These are phyloP conservation scores for Lumnitzera racemosa DNA, from an alignment of 345 rosid genomes.

Conservation along the genomic window DNA sequence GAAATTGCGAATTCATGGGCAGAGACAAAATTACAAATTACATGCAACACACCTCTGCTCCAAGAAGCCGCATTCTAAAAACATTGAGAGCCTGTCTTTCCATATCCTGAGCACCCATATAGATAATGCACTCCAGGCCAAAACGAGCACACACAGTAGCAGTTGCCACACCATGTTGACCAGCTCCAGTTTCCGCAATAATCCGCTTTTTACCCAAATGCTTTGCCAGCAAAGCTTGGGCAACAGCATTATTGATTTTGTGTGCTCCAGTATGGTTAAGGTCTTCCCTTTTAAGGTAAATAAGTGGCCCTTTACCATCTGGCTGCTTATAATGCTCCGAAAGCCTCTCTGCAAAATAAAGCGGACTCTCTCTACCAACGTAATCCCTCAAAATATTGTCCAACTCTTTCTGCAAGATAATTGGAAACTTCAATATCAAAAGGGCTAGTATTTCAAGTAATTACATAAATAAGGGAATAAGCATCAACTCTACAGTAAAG, in stretches of 20 bases:
- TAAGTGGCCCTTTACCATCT: constrained; percentile 75
- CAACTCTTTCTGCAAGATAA: constrained; percentile 49
- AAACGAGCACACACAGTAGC: constrained; percentile 93
- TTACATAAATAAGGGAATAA: neutral
- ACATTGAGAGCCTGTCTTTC: constrained; percentile 90
- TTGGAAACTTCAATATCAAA: neutral
- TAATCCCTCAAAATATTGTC: constrained; percentile 79
- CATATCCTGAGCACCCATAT: constrained; percentile 97
- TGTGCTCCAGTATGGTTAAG: constrained; percentile 92
- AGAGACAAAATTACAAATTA: constrained; percentile 1
- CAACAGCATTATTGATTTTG: constrained; percentile 87
- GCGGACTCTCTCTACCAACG: constrained; percentile 87
- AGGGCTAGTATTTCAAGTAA: neutral
- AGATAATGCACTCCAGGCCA: constrained; percentile 67
- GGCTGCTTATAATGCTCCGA: constrained; percentile 67
- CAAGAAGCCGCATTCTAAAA: constrained; percentile 87
- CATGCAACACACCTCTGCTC: constrained; percentile 61
- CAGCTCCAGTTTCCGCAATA: constrained; percentile 95
- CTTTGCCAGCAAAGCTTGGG: constrained; percentile 85
- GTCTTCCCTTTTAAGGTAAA: constrained; percentile 96
- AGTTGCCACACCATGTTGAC: constrained; percentile 97
- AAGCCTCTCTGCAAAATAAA: constrained; percentile 86
- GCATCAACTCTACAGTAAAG: too few species aligned
- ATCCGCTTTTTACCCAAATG: constrained; percentile 75
- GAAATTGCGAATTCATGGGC: neutral